Evolutionary conservation across 345 rosid species (phyloP), one percentile per base, ranked within the genome.

Genomic region (Melaleuca quinquenervia): DNA sequence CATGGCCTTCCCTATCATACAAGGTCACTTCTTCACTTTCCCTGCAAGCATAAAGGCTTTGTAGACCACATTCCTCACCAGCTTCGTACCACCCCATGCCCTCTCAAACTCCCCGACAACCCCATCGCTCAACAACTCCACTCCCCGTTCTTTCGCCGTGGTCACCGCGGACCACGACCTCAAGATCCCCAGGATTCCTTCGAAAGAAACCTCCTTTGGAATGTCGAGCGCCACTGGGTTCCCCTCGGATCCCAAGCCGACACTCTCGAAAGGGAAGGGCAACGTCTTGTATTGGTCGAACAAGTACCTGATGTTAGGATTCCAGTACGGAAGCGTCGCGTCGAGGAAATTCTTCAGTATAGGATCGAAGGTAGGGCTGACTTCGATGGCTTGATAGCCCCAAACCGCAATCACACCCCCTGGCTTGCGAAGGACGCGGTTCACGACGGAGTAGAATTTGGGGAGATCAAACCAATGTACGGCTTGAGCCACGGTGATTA

Each of bases 31-130:
- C 84, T 84, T 89, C 16, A 91, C 92, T 82, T 87, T 89, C 13
- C 98, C 94, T 0, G 89, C 95, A 22, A 93, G 93, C 97, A 94
- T 91, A 83, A 91, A 91, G 50, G 93, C 91, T 91, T 93, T 94
- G 70, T 86, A 91, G 7, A 44, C 87, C 2, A 93, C 82, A 44
- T 91, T 83, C 84, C 94, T 88, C 8, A 92, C 93, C 89, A 89
- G 82, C n/a, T 82, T 36, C 18, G 89, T 15, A 8, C 95, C 94
- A 27, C 95, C 97, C 95, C 95, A 93, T 52, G 95, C 96, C 80
- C 11, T 84, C 90, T 90, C 91, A 18, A 95, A 84, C 70, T 91
- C 95, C 82, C 84, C 90, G 6, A 93, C 91, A 22, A 86, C 88
- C 48, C 32, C 84, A 13, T 91, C 94, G 8, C 92, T 36, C 87